Evolutionary conservation across 148 eudicot species (phyloP).

Genomic region (Camellia lanceoleosa): DNA sequence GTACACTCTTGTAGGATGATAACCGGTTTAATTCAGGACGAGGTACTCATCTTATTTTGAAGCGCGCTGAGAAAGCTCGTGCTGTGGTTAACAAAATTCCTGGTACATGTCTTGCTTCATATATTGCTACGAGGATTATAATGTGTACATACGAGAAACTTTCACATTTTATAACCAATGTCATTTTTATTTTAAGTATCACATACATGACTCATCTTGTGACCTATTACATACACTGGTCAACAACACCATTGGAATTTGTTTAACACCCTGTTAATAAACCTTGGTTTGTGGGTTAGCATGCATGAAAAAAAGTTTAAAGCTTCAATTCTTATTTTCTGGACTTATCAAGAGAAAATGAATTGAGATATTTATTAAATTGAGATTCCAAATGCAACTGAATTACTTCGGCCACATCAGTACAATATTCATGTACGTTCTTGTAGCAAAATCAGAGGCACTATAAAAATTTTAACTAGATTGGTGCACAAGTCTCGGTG

Average conservation of each 20-base stretch:
- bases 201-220: background rate
- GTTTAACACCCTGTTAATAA: background rate
- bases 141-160: background rate
- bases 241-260: background rate
- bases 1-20: slow-evolving; percentile 48
- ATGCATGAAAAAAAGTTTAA: background rate
- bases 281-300: background rate
- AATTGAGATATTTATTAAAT: background rate
- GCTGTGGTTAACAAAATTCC: slow-evolving; percentile 63
- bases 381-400: background rate
- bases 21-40: slow-evolving; percentile 81
- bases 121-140: background rate
- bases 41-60: slow-evolving; percentile 74
- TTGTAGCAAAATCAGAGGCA: slow-evolving; percentile 1
- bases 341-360: background rate
- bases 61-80: slow-evolving; percentile 93
- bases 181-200: background rate
- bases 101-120: slow-evolving; percentile 35
- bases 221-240: background rate
- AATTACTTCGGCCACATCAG: background rate
- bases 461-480: background rate
- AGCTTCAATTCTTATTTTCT: background rate
- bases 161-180: background rate
- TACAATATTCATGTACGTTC: background rate
- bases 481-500: background rate